Conservation (phyloP, 2,329 filamentous ascomycete genomes). For the Fusarium acutatum region DNA sequence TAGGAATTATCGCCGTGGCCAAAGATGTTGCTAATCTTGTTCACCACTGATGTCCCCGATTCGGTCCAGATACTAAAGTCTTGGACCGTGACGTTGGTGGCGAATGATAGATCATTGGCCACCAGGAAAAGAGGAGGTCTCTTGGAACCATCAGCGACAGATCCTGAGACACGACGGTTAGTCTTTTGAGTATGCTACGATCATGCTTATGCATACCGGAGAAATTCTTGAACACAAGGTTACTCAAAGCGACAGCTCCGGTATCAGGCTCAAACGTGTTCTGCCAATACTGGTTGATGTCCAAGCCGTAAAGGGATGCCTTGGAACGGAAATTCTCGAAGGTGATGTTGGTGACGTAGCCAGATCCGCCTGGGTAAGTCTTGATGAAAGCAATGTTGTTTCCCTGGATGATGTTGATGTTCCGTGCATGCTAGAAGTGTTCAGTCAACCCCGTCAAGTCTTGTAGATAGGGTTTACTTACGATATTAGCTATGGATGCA, state of each 20-base stretch:
- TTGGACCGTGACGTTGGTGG: neutral
- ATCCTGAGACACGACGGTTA: neutral
- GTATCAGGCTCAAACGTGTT: neutral
- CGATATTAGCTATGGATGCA: neutral
- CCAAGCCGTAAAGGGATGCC: neutral
- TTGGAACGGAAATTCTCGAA: neutral
- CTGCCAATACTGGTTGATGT: neutral
- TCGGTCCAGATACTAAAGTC: neutral
- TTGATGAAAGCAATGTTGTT: neutral
- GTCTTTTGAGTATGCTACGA: accelerated
- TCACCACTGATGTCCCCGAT: neutral
- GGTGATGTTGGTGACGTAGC: neutral
- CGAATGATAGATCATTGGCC: neutral
- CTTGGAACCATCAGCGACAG: neutral
- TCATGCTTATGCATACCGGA: neutral
- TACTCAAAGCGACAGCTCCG: neutral
- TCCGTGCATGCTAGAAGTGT: neutral
- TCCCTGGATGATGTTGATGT: neutral
- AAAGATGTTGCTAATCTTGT: neutral
- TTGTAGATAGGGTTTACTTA: accelerated
- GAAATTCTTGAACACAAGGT: neutral
- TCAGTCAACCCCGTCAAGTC: accelerated
- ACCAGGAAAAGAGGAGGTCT: neutral
- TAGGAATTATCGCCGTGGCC: neutral
- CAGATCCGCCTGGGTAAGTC: neutral